phyloP scores from a whole-genome alignment of 2,329 filamentous ascomycete species.

The Chrysoporthe cubensis region DNA sequence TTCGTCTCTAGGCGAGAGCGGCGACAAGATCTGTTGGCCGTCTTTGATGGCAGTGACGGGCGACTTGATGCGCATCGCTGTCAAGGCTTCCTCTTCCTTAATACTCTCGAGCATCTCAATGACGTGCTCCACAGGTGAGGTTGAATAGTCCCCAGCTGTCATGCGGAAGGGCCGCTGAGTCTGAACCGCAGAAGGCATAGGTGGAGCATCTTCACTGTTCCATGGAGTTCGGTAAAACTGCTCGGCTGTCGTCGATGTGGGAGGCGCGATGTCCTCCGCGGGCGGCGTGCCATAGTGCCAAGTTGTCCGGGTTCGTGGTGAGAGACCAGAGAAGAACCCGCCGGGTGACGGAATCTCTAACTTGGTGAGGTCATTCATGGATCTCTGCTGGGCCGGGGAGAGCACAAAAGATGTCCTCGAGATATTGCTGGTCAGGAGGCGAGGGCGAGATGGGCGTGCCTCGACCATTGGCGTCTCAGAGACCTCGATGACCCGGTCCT shows the following conservation, averaged over 20 bases:
- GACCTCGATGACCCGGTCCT: constrained; percentile 59
- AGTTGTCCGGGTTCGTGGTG: constrained; percentile 74
- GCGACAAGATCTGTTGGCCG: constrained; percentile 39
- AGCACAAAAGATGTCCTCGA: constrained; percentile 39
- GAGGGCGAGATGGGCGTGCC: constrained; percentile 57
- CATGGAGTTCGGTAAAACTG: constrained; percentile 89
- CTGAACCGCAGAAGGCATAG: constrained; percentile 35
- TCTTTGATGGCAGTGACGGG: constrained; percentile 40
- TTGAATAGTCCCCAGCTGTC: constrained; percentile 42
- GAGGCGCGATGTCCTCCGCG: constrained; percentile 58
- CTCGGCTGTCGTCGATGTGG: constrained; percentile 89
- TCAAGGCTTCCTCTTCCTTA: constrained; percentile 66
- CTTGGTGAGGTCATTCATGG: constrained; percentile 73
- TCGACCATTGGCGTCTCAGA: constrained; percentile 49
- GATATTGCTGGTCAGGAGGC: constrained; percentile 50
- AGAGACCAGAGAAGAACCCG: constrained; percentile 87
- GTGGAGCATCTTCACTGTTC: constrained; percentile 50
- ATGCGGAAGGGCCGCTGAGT: constrained; percentile 44
- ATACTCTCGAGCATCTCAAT: constrained; percentile 61
- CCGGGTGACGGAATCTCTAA: constrained; percentile 90
- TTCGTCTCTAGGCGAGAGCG: constrained; percentile 53
- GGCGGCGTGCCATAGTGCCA: constrained; percentile 69
- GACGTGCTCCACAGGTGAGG: constrained; percentile 66
- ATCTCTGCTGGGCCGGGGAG: constrained; percentile 57
- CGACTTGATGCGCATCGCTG: constrained; percentile 51